Evolutionary conservation across 768 basidiomycete genomes (phyloP).

Genomic region (Tylopilus cervinicoccineus): DNA sequence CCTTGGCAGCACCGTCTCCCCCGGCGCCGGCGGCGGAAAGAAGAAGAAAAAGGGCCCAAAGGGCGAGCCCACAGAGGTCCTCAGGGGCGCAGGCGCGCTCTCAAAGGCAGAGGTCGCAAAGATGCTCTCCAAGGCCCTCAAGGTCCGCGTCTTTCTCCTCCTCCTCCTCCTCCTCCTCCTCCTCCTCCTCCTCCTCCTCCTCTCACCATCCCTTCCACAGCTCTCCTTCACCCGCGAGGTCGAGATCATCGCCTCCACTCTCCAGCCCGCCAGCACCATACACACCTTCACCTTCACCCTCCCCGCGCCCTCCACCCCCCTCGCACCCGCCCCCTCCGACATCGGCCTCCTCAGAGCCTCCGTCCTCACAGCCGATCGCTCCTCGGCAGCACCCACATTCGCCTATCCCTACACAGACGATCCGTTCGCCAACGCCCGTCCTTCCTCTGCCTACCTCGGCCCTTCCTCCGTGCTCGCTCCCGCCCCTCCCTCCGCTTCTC

Average conservation of each 20-base stretch:
- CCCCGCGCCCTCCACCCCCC: slow-evolving; percentile 69
- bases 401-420: slow-evolving; percentile 73
- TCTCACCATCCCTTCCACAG: slow-evolving; percentile 33
- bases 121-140: slow-evolving; percentile 88
- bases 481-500: slow-evolving; percentile 25
- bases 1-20: slow-evolving; percentile 81
- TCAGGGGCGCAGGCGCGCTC: slow-evolving; percentile 77
- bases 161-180: background rate
- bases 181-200: background rate
- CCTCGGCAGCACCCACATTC: slow-evolving; percentile 63
- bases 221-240: slow-evolving; percentile 90
- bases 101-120: slow-evolving; percentile 84
- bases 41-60: slow-evolving; percentile 65
- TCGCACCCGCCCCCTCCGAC: slow-evolving; percentile 70
- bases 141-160: slow-evolving; percentile 44
- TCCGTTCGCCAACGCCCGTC: slow-evolving; percentile 62
- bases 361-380: slow-evolving; percentile 63
- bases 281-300: slow-evolving; percentile 90
- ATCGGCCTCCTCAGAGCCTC: slow-evolving; percentile 60
- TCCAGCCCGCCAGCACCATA: slow-evolving; percentile 89
- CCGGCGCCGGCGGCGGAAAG: slow-evolving; percentile 77
- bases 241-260: slow-evolving; percentile 91
- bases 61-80: slow-evolving; percentile 47
- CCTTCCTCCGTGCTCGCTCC: slow-evolving; percentile 60
- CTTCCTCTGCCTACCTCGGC: slow-evolving; percentile 77